phyloP scores from a whole-genome alignment of 2,329 filamentous ascomycete species.

The Fusarium paranaense region DNA sequence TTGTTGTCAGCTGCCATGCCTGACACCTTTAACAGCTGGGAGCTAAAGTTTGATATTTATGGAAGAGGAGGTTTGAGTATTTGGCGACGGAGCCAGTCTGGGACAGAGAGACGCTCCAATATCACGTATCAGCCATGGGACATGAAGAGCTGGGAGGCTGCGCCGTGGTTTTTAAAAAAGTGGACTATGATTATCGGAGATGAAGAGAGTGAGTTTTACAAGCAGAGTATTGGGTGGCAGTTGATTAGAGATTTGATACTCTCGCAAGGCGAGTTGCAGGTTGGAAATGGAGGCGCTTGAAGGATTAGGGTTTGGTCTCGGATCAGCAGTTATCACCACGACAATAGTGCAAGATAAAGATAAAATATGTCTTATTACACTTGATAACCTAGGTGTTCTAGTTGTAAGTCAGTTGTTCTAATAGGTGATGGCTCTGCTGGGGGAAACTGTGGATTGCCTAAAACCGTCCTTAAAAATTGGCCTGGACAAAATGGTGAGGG shows the following conservation, averaged over 20 bases:
- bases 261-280: background rate
- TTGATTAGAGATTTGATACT: constrained; percentile 28
- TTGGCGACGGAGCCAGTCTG: constrained; percentile 17
- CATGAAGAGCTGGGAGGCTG: constrained; percentile 44
- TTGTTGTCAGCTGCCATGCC: constrained; percentile 41
- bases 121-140: constrained; percentile 43
- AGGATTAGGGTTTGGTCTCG: background rate
- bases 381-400: background rate
- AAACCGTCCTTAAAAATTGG: background rate
- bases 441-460: background rate
- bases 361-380: background rate
- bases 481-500: background rate
- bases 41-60: constrained; percentile 45
- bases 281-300: background rate
- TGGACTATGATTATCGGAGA: constrained; percentile 39
- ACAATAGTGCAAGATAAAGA: background rate
- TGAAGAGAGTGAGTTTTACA: constrained; percentile 29
- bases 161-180: constrained; percentile 44
- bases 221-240: constrained; percentile 41
- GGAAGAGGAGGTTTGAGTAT: constrained; percentile 31
- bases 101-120: fast-evolving
- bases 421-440: background rate
- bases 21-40: constrained; percentile 32
- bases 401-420: background rate
- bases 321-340: background rate